These are phyloP conservation scores for Streptanthus diversifolius DNA, from an alignment of 345 rosid species.

Conservation along the genomic window DNA sequence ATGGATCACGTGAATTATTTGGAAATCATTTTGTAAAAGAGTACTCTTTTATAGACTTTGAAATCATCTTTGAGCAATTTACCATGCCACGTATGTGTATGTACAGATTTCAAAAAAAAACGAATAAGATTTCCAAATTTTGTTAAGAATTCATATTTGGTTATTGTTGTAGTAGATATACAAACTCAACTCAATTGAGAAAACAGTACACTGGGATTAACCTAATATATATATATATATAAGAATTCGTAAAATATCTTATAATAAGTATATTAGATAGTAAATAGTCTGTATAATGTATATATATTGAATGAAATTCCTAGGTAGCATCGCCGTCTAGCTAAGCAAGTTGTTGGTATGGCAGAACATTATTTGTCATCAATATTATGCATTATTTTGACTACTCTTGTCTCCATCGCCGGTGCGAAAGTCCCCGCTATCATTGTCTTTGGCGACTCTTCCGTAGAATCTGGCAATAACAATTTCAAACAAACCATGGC, in stretches of 20 bases:
- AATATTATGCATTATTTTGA: conserved; percentile 15
- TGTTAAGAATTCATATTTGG: too few species aligned
- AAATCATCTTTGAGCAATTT: too few species aligned
- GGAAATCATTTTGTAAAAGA: too few species aligned
- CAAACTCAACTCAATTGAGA: not conserved
- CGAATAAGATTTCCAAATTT: too few species aligned
- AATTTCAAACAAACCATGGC: conserved; percentile 49
- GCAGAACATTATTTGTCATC: conserved; percentile 14
- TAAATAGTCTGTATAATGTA: not conserved
- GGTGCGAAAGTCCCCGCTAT: conserved; percentile 48
- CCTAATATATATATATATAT: not conserved
- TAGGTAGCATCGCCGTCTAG: conserved; percentile 21
- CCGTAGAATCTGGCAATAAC: conserved; percentile 64
- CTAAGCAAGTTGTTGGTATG: conserved; percentile 29
- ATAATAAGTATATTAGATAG: not conserved
- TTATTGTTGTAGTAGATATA: too few species aligned
- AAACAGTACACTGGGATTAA: conserved; percentile 11
- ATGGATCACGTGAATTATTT: not conserved
- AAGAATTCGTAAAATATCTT: not conserved
- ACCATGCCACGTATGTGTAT: too few species aligned
- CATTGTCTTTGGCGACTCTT: conserved; percentile 66
- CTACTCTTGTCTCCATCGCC: conserved; percentile 16
- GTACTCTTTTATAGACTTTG: too few species aligned
- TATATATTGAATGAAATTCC: conserved; percentile 20
- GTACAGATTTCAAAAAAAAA: too few species aligned